Evolutionary conservation across 129 eudicot genomes (phyloP), one percentile per base, ranked within the genome.

Genomic region (Chrysanthemum makinoi): DNA sequence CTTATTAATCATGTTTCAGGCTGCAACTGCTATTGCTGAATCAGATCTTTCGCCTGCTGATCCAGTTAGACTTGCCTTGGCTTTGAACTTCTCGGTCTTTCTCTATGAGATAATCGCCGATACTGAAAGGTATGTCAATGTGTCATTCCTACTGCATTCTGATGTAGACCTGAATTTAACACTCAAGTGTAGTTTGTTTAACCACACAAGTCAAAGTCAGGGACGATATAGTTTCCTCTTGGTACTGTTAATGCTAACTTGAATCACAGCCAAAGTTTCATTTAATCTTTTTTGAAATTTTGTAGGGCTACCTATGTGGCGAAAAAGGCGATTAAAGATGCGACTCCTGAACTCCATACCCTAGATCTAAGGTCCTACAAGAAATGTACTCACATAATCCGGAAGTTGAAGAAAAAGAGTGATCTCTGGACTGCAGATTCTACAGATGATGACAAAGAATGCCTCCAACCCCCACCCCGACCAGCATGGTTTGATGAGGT

Each of bases 21-120:
- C 85, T 77, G 95, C 88, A 39, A 77, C 95, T 35, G 71, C 80
- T 33, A 80, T 84, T 70, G 96, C 94, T 24, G 64, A 82, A 39
- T 79, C 87, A 35, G 89, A 84, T 67, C 75, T 84, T 73, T 50
- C 87, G 4, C 78, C 89, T 5, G 82, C 89, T 20, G 87, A 87
- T 75, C 89, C 89, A 12, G 80, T 85, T 10, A 83, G 95, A 56
- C 75, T 88, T 69, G 89, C 88, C 46, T 79, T 88, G 55, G 90
- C 95, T 28, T 84, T 84, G 52, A 87, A 84, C 59, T 87, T 79
- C 82, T 87, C 95, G 13, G 93, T 83, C 28, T 84, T 87, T 62
- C 82, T 84, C 79, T 82, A 84, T 60, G 30, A 26, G 2, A 3
- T 26, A 26, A 26, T 26, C 3, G 30, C 2, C 30, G 3, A 26